Evolutionary conservation across 2,329 filamentous ascomycete genomes (phyloP).

Genomic region (Xylariaceae sp.): DNA sequence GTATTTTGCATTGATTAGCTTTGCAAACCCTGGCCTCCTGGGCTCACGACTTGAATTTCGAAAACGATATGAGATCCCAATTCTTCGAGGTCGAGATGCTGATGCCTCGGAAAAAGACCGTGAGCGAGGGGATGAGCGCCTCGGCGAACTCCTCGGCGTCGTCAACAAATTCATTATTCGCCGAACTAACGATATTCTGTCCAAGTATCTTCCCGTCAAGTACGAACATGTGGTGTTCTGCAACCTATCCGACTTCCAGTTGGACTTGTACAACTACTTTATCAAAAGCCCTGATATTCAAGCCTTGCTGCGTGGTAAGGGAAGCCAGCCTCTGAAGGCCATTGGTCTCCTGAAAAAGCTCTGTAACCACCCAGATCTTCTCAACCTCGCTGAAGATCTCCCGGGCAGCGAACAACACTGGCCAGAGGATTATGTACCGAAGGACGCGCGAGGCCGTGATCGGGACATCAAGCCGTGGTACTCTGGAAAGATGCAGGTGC

Average conservation of each 20-base stretch:
- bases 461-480: conserved; percentile 93
- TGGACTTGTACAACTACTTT: conserved; percentile 93
- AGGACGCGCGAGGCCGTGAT: conserved; percentile 81
- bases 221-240: conserved; percentile 99
- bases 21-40: conserved; percentile 89
- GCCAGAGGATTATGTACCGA: conserved; percentile 84
- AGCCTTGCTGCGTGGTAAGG: conserved; percentile 84
- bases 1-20: conserved; percentile 93
- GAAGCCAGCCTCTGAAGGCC: conserved; percentile 91
- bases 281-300: conserved; percentile 94
- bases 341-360: conserved; percentile 97
- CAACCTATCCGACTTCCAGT: conserved; percentile 87
- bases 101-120: conserved; percentile 80
- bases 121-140: conserved; percentile 76
- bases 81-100: conserved; percentile 85
- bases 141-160: conserved; percentile 72
- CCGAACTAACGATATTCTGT: conserved; percentile 94
- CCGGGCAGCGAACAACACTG: conserved; percentile 80
- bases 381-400: conserved; percentile 77
- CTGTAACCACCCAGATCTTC: conserved; percentile 93
- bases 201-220: conserved; percentile 96
- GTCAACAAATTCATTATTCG: conserved; percentile 99
- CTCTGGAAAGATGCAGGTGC: conserved; percentile 95
- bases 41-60: conserved; percentile 88
- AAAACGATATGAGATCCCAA: conserved; percentile 90